phyloP scores from a whole-genome alignment of 2,329 filamentous ascomycete genomes.

The Ascochyta koolunga region DNA sequence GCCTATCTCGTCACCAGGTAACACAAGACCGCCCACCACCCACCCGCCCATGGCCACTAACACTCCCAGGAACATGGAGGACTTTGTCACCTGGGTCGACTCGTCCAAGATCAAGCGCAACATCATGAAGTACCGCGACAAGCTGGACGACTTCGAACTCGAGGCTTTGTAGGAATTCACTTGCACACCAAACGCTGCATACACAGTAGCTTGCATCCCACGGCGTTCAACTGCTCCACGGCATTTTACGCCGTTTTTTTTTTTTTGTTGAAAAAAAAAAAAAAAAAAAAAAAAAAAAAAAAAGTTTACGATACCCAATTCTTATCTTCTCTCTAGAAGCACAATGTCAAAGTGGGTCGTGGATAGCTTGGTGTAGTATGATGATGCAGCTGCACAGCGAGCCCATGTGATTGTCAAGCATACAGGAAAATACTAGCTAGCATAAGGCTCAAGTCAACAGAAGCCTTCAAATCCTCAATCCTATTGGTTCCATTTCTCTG shows the following conservation, averaged over 20 bases:
- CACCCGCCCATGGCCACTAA: constrained; percentile 10
- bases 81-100: constrained; percentile 95
- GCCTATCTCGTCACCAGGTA: constrained; percentile 80
- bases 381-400: too few relatives aligned
- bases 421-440: not conserved
- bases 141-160: constrained; percentile 94
- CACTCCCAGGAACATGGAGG: constrained; percentile 74
- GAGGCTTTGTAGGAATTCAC: constrained; percentile 42
- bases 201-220: constrained; percentile 16
- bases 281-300: too few relatives aligned
- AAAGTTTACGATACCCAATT: constrained; percentile 22
- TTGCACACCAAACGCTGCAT: too few relatives aligned
- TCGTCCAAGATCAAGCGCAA: constrained; percentile 97
- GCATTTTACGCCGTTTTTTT: constrained; percentile 28
- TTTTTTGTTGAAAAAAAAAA: too few relatives aligned
- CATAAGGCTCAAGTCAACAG: not conserved
- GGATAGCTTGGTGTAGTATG: too few relatives aligned
- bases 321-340: not conserved
- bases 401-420: not conserved
- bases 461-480: not conserved
- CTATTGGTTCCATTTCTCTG: constrained; percentile 11
- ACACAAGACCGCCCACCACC: too few relatives aligned
- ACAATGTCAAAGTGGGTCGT: too few relatives aligned
- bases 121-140: constrained; percentile 92
- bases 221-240: constrained; percentile 26